Evolutionary conservation across 2,329 filamentous ascomycete species (phyloP), one percentile per base, ranked within the genome.

Genomic region (Colletotrichum navitas): DNA sequence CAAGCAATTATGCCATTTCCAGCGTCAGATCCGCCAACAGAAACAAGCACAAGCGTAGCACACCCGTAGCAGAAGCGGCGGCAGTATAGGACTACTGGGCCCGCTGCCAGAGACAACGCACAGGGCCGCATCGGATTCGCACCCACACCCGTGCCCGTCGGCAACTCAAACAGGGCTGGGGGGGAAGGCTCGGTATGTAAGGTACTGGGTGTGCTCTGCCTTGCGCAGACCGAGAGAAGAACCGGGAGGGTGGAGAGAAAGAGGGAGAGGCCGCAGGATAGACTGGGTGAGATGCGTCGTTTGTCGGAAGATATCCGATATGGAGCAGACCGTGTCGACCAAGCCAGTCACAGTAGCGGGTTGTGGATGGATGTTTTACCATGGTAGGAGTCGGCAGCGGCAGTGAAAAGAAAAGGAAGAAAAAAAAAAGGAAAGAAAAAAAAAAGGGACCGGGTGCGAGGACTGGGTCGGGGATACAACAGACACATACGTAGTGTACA

Each of bases 321-420:
- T 71, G 64, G 64, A 66, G 67, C 55, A 24, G 34, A 10, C 41
- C 12, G 29, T 14, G 12, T 49, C 24, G 43, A 54, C 29, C 45
- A 52, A 18, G n/a, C 58, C 49, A 58, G 68, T 67, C 63, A 63
- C 58, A 43, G 29, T 45, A 63, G 58, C 56, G 32, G 24, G 62
- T 58, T 59, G 45, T 58, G 68, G 63, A 67, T 41, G 32, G n/a
- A 34, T 67, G 58, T 63, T 71, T 71, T 61, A 70, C 29, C 26
- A 43, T 61, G 41, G 43, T 49, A 49, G 49, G 63, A 59, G 55
- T 56, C 68, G 45, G 55, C 63, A 66, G 43, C 63, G 41, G 56
- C 63, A 66, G 56, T 62, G 63, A 36, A 34, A 66, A 45, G 63
- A 61, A 26, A 10, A 34, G 10, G 5, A 10, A 10, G 10, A 43